Evolutionary conservation across 257 asterid species (phyloP).

Genomic region (Solanum lycopersicoides): DNA sequence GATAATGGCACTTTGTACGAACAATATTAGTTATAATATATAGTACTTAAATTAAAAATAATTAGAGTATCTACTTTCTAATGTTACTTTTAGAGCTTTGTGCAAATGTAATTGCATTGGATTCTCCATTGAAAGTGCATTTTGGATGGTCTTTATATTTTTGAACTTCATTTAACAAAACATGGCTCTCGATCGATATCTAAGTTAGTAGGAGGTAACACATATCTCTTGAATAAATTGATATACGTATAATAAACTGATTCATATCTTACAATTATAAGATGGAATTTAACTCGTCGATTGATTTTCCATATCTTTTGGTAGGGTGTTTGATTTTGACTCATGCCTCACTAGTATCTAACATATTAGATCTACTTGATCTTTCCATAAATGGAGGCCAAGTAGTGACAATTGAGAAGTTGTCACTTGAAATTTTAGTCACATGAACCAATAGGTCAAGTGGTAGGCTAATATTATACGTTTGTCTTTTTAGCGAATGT

Average conservation of each 20-base stretch:
- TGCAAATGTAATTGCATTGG: neutral
- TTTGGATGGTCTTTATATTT: neutral
- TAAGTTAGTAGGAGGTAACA: neutral
- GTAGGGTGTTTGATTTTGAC: neutral
- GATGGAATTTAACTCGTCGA: neutral
- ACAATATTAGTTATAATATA: neutral
- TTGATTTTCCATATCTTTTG: neutral
- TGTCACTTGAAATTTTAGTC: neutral
- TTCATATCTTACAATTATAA: neutral
- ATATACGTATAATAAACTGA: fast-evolving
- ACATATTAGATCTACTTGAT: neutral
- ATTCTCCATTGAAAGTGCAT: neutral
- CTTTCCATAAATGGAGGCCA: neutral
- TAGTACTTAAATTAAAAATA: neutral
- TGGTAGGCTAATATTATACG: neutral
- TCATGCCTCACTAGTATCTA: neutral
- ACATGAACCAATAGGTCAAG: neutral
- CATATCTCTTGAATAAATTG: neutral
- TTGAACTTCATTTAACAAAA: neutral
- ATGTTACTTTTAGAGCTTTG: slow-evolving; percentile 1
- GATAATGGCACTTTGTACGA: slow-evolving; percentile 1
- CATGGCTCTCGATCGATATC: neutral
- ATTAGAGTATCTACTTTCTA: neutral
- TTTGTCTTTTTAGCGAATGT: neutral
- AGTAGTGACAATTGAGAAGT: neutral